Evolutionary conservation across 1,284 basidiomycete species (phyloP).

Genomic region (Coriolopsis trogii): DNA sequence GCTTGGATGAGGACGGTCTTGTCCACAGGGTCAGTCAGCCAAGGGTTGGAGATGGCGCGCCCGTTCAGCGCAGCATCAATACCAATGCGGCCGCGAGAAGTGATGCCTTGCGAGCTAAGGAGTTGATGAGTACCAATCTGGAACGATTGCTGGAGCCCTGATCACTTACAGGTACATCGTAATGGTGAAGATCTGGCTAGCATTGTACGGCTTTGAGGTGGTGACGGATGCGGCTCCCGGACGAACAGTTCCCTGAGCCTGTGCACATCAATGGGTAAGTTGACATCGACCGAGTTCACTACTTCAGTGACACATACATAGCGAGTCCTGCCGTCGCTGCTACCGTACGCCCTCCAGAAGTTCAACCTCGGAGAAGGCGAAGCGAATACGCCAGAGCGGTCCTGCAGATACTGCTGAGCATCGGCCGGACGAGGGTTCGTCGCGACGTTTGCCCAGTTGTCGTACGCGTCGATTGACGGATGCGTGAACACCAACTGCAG

Average conservation of each 20-base stretch:
- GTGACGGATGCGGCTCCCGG: constrained; percentile 62
- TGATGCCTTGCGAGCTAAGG: constrained; percentile 47
- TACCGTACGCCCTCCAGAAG: constrained; percentile 61
- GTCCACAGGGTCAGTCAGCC: constrained; percentile 61
- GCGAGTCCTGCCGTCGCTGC: constrained; percentile 49
- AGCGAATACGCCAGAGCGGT: constrained; percentile 58
- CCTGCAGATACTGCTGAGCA: constrained; percentile 52
- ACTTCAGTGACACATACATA: constrained; percentile 39
- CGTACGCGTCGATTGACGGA: constrained; percentile 60
- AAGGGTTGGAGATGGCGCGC: constrained; percentile 52
- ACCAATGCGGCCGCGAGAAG: constrained; percentile 64
- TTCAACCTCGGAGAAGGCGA: constrained; percentile 61
- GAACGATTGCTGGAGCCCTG: too few relatives aligned
- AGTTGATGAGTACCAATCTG: neutral
- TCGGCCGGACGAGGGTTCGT: constrained; percentile 55
- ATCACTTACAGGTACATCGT: constrained; percentile 52
- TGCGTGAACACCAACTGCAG: constrained; percentile 64
- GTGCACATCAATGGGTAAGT: neutral
- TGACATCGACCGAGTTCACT: neutral
- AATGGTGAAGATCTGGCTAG: constrained; percentile 60
- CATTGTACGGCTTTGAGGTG: constrained; percentile 54
- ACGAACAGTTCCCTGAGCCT: constrained; percentile 66
- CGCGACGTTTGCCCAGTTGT: constrained; percentile 68
- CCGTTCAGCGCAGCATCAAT: constrained; percentile 55
- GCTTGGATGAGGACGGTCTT: constrained; percentile 51